A percentile compares a stretch with the other conserved stretches of the same genome.
Conservation (phyloP, 164 flowering plant genomes). For the Piper longum region DNA sequence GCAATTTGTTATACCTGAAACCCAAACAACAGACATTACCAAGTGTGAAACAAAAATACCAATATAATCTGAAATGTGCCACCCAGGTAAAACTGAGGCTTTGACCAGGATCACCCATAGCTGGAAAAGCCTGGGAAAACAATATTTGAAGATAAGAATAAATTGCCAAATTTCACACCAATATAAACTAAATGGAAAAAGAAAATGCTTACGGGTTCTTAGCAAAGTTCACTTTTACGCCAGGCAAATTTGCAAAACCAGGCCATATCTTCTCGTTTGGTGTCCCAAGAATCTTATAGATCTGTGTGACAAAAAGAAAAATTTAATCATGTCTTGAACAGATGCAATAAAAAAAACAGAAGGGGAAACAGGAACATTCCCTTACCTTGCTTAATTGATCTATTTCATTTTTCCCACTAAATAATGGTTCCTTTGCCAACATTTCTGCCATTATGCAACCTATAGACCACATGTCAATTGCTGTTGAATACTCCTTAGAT, state of each 20-base stretch:
- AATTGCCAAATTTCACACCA: constrained; percentile 20
- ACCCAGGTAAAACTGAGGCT: constrained; percentile 61
- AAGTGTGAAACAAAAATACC: constrained; percentile 6
- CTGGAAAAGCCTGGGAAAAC: constrained; percentile 48
- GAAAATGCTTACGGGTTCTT: constrained; percentile 58
- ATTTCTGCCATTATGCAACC: constrained; percentile 99
- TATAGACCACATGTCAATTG: constrained; percentile 98
- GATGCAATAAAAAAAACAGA: too few species aligned
- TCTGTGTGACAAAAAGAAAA: constrained; percentile 25
- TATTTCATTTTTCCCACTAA: constrained; percentile 80
- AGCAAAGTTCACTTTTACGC: constrained; percentile 65
- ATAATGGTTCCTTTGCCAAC: constrained; percentile 71
- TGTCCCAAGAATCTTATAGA: constrained; percentile 67
- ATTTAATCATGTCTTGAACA: too few species aligned
- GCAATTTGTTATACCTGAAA: constrained; percentile 76
- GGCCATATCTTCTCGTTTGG: constrained; percentile 92
- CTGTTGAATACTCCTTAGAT: constrained; percentile 81
- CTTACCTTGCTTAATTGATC: constrained; percentile 92
- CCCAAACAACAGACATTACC: constrained; percentile 24
- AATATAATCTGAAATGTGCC: constrained; percentile 21
- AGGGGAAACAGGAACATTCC: neutral
- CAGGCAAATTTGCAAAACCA: constrained; percentile 69
- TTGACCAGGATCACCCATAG: constrained; percentile 80
- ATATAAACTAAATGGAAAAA: neutral
- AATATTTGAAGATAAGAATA: constrained; percentile 23